phyloP scores from a whole-genome alignment of 306 rosid genomes.

The Corylus heterophylla region DNA sequence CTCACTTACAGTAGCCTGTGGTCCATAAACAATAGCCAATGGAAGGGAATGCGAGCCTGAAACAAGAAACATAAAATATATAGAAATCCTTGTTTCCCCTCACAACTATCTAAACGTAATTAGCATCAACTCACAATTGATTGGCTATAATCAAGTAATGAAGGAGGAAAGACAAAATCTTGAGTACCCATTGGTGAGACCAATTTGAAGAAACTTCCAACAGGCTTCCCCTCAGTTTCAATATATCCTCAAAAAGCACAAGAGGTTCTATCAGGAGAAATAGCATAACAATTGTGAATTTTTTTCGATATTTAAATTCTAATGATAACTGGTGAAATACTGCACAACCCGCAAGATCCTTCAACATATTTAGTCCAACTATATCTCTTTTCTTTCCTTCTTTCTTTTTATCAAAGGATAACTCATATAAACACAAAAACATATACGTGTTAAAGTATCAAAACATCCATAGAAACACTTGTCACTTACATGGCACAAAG shows the following conservation, averaged over 20 bases:
- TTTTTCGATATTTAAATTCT: background rate
- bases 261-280: conserved; percentile 9
- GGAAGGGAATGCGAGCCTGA: conserved; percentile 57
- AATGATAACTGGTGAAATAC: background rate
- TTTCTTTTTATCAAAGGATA: background rate
- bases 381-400: background rate
- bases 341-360: background rate
- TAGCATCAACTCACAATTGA: conserved; percentile 52
- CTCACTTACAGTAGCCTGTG: conserved; percentile 37
- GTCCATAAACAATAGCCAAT: conserved; percentile 49
- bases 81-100: conserved; percentile 25
- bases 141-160: conserved; percentile 35
- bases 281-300: background rate
- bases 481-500: background rate
- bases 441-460: too few relatives aligned
- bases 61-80: conserved; percentile 26
- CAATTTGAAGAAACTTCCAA: conserved; percentile 33
- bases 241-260: conserved; percentile 38
- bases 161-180: conserved; percentile 38
- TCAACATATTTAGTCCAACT: background rate
- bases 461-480: background rate
- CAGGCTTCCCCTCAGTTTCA: conserved; percentile 30
- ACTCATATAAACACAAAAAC: background rate
- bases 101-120: conserved; percentile 15
- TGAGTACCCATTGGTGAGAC: conserved; percentile 29